Percentiles rank a stretch among this genome's conserved stretches.
phyloP scores from a whole-genome alignment of 768 basidiomycete genomes.

The Vararia minispora region DNA sequence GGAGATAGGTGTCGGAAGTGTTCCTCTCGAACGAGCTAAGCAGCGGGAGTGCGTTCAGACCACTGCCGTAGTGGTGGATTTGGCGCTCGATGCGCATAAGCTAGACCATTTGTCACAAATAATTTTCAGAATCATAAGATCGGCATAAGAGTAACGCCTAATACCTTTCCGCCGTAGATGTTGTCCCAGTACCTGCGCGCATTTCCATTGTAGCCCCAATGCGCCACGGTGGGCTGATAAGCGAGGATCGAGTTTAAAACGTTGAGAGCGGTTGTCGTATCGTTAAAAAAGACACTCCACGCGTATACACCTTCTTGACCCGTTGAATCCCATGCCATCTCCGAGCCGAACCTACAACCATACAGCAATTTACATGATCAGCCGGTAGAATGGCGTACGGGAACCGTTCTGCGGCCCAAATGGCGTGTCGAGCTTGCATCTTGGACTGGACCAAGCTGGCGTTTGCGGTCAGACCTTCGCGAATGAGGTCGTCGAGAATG shows the following conservation, averaged over 20 bases:
- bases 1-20: slow-evolving; percentile 38
- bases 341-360: slow-evolving; percentile 37
- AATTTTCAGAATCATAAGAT: not conserved
- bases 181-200: slow-evolving; percentile 44
- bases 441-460: slow-evolving; percentile 33
- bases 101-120: slow-evolving; percentile 13
- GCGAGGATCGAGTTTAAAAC: slow-evolving; percentile 45
- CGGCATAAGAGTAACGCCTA: no score
- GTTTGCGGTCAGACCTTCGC: slow-evolving; percentile 38
- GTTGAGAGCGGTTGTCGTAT: slow-evolving; percentile 37
- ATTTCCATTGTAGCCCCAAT: slow-evolving; percentile 54
- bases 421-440: slow-evolving; percentile 33
- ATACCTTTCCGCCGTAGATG: not conserved
- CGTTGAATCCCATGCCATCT: slow-evolving; percentile 46
- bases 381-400: slow-evolving; percentile 30
- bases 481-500: slow-evolving; percentile 37
- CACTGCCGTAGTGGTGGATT: slow-evolving; percentile 49
- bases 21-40: slow-evolving; percentile 35
- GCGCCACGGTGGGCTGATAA: slow-evolving; percentile 45
- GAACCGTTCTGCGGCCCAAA: slow-evolving; percentile 38
- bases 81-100: slow-evolving; percentile 43
- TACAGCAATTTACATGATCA: not conserved
- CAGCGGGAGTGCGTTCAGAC: slow-evolving; percentile 43
- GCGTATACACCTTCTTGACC: slow-evolving; percentile 48
- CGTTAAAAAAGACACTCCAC: slow-evolving; percentile 45